Evolutionary conservation across 176 grass and related monocot species (phyloP).

Genomic region (Oryza punctata): DNA sequence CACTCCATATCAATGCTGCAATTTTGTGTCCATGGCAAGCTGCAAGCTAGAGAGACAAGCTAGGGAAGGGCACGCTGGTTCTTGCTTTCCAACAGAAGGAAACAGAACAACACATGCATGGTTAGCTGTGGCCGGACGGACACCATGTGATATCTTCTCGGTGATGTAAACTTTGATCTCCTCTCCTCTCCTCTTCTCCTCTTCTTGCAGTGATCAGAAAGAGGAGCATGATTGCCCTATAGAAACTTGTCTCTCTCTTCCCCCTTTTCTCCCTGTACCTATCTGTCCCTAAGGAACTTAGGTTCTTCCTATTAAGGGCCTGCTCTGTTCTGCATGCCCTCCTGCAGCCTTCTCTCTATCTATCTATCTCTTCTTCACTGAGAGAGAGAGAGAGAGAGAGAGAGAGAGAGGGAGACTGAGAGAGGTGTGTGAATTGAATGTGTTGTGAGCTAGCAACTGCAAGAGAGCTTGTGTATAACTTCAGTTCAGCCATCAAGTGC

Average conservation of each 20-base stretch:
- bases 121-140: not conserved
- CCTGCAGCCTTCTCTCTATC: not conserved
- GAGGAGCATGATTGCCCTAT: constrained; percentile 45
- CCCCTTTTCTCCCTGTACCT: not conserved
- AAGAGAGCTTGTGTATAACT: constrained; percentile 41
- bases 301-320: constrained; percentile 40
- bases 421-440: constrained; percentile 15
- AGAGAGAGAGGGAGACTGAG: not conserved
- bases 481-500: constrained; percentile 48
- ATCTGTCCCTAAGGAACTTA: constrained; percentile 33
- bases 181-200: not conserved
- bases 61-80: constrained; percentile 15
- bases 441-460: constrained; percentile 25
- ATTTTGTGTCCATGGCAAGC: constrained; percentile 17
- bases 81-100: not conserved
- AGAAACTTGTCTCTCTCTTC: constrained; percentile 21
- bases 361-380: not conserved
- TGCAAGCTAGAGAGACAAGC: not conserved
- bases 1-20: not conserved
- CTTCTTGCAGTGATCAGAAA: not conserved
- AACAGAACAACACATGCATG: constrained; percentile 1
- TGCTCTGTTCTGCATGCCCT: constrained; percentile 35
- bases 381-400: not conserved
- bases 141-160: constrained; percentile 41
- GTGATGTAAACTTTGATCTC: constrained; percentile 37